These are phyloP conservation scores for Elsinoe australis DNA, from an alignment of 2,329 filamentous ascomycete species.

Conservation along the genomic window DNA sequence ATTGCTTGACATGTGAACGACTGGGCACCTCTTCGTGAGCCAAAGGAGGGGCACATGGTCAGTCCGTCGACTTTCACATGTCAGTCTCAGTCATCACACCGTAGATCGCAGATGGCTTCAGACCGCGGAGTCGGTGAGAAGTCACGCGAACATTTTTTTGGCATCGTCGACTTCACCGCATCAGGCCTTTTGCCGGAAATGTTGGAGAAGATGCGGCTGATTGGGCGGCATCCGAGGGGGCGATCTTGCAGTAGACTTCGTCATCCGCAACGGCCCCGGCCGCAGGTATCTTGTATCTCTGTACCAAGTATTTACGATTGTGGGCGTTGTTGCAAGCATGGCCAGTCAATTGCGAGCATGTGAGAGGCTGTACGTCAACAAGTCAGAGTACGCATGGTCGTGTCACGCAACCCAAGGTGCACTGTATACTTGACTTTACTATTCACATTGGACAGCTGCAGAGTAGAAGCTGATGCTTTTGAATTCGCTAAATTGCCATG, in stretches of 20 bases:
- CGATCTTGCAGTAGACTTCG: conserved; percentile 6
- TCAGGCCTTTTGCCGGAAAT: neutral
- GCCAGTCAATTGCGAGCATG: too few species aligned
- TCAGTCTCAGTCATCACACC: conserved; percentile 1
- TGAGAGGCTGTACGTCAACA: too few species aligned
- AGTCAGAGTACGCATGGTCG: too few species aligned
- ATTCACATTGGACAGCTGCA: neutral
- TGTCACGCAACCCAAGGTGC: too few species aligned
- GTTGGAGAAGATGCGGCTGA: conserved; percentile 1
- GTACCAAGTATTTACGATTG: neutral
- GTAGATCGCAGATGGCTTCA: neutral
- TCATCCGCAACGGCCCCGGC: neutral
- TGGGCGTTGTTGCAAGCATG: neutral
- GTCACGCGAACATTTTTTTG: conserved; percentile 4
- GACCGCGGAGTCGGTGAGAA: conserved; percentile 1
- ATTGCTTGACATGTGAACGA: conserved; percentile 4
- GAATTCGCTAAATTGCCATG: conserved; percentile 14
- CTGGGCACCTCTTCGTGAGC: neutral
- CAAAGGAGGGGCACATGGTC: conserved; percentile 4
- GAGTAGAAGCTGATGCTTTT: neutral
- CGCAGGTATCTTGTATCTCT: neutral
- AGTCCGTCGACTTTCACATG: conserved; percentile 4
- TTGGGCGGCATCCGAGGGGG: conserved; percentile 5
- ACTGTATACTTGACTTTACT: neutral
- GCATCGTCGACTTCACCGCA: neutral